Percentiles rank a stretch among this genome's conserved stretches.
phyloP scores from a whole-genome alignment of 768 basidiomycete genomes.

The Lanmaoa pseudosensibilis region DNA sequence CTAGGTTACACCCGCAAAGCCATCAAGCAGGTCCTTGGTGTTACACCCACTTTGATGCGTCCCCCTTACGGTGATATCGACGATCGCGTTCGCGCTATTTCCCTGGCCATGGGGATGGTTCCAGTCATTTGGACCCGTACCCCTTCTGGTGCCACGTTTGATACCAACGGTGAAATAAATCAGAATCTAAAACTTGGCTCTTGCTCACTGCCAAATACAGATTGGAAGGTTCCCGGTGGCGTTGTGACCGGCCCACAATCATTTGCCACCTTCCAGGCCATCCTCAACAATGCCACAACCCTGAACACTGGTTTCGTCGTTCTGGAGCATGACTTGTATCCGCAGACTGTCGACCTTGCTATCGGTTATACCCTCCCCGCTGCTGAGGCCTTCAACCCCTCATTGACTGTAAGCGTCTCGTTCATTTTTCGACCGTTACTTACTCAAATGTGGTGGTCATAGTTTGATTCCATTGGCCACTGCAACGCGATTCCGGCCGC shows the following conservation, averaged over 20 bases:
- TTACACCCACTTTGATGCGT: slow-evolving; percentile 77
- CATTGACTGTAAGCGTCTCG: slow-evolving; percentile 53
- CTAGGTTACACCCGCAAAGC: slow-evolving; percentile 89
- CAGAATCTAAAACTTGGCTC: not conserved
- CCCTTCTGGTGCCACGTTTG: slow-evolving; percentile 54
- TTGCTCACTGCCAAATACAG: slow-evolving; percentile 36
- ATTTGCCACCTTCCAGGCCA: slow-evolving; percentile 66
- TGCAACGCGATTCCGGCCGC: slow-evolving; percentile 65
- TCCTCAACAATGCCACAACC: slow-evolving; percentile 66
- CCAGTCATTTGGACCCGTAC: slow-evolving; percentile 89
- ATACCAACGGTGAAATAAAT: slow-evolving; percentile 61
- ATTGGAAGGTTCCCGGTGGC: slow-evolving; percentile 88
- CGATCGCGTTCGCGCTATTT: slow-evolving; percentile 89
- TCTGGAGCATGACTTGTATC: slow-evolving; percentile 82
- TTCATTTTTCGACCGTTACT: not conserved
- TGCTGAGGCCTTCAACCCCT: slow-evolving; percentile 64
- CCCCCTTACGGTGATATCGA: slow-evolving; percentile 88
- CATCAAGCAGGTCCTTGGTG: slow-evolving; percentile 73
- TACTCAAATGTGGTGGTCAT: not conserved
- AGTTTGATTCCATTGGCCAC: slow-evolving; percentile 75
- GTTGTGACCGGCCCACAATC: slow-evolving; percentile 63
- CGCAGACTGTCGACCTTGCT: slow-evolving; percentile 87
- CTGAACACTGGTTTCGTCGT: slow-evolving; percentile 80
- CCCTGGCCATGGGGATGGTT: slow-evolving; percentile 85
- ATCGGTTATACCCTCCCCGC: slow-evolving; percentile 81